Conservation (phyloP, 116 monocot species). For the Trichopus zeylanicus region DNA sequence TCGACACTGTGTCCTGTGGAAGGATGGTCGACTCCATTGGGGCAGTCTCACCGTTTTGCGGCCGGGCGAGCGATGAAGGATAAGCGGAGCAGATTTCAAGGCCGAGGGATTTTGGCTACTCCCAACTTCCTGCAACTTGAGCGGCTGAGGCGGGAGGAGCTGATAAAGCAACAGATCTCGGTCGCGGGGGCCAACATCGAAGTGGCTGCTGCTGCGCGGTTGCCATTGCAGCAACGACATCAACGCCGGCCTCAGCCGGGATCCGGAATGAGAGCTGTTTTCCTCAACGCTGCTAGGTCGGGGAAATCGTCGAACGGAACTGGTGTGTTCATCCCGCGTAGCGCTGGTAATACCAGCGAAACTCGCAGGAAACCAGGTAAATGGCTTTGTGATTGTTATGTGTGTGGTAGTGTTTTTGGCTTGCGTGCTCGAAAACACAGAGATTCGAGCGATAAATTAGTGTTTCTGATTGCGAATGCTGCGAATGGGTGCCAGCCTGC, state of each 20-base stretch:
- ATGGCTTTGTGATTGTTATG: background rate
- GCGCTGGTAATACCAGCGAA: constrained; percentile 16
- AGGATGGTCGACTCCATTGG: constrained; percentile 24
- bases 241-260: too few species aligned
- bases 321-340: constrained; percentile 61
- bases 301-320: constrained; percentile 35
- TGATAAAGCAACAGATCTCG: constrained; percentile 25
- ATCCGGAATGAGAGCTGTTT: constrained; percentile 40
- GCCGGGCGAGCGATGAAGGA: constrained; percentile 19
- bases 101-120: constrained; percentile 9
- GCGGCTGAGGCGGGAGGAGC: constrained; percentile 42
- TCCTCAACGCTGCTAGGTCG: constrained; percentile 26
- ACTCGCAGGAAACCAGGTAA: constrained; percentile 33
- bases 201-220: constrained; percentile 19
- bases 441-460: too few species aligned
- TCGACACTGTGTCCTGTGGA: constrained; percentile 31
- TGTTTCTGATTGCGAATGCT: too few species aligned
- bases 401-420: too few species aligned
- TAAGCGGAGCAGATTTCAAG: background rate
- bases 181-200: constrained; percentile 26
- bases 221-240: too few species aligned
- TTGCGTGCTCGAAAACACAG: too few species aligned
- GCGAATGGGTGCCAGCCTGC: too few species aligned
- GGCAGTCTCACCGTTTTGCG: constrained; percentile 20
- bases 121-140: constrained; percentile 40